Base-by-base conservation (phyloP, 2,329 filamentous ascomycete genomes). In the Leptosphaerulina australis region DNA sequence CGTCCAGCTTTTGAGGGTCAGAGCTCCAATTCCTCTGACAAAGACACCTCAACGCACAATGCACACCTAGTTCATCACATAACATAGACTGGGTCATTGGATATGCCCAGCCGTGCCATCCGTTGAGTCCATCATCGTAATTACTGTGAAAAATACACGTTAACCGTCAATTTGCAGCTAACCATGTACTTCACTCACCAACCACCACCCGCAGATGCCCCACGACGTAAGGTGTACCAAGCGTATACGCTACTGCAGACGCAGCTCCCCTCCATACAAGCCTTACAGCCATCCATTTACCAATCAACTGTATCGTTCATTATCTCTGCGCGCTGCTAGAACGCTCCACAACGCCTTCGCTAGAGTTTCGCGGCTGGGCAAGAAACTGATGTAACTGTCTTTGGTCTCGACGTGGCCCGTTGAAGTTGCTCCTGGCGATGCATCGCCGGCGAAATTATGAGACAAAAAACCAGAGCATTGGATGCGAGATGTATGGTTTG, bases 191-290 rank as follows among this genome's bases (percentile, higher is more conserved):
- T 25, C 35, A 30, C 35, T 50, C 30, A 45, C 47, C 47, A 45
- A 50, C 40, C 47, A 50, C 35, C 40, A 40, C 14, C 47, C 29
- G 40, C 36, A 51, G 31, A 41, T 51, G 31, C 48, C 48, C 48
- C 41, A 51, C 48, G 48, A 46, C 46, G 36, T 37, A 25, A 39
- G 39, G 44, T 50, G 47, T 35, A 39, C 28, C 29, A 50, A 35
- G 30, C 29, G 35, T 15, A 25, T 15, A 20, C 48, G 41, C 48
- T 51, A 45, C 29, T 51, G 48, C 48, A 51, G 45, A 43, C 48
- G 46, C 41, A 37, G 41, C 25, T 51, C 41, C 33, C 11, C 33
- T 34, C 30, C 17, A 17, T 15, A 17, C 34, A 44, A 38, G 47
- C 41, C 41, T 43, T 41, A 33, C 31, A 43, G 21, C 1, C 21